phyloP scores from a whole-genome alignment of 495 filamentous ascomycete species.

The Cladorrhinum samala region DNA sequence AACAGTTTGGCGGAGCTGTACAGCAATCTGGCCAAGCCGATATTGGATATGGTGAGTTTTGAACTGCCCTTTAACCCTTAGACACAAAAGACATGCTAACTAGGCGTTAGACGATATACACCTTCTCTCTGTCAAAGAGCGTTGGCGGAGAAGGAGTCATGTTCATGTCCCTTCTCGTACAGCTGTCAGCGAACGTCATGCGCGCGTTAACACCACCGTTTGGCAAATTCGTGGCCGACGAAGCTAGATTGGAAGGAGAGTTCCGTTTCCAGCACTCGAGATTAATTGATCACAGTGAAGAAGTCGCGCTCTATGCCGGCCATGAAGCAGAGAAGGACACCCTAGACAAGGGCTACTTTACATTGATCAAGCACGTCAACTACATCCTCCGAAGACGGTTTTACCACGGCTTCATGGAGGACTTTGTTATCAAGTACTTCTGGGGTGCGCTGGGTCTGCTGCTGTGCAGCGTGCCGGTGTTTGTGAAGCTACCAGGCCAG shows the following conservation, averaged over 20 bases:
- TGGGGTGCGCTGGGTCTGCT: slow-evolving; percentile 92
- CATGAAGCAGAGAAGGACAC: slow-evolving; percentile 97
- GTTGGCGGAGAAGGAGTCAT: slow-evolving; percentile 93
- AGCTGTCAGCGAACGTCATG: slow-evolving; percentile 89
- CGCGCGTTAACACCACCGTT: slow-evolving; percentile 94
- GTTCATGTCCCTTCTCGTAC: slow-evolving; percentile 88
- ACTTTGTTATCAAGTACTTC: slow-evolving; percentile 98
- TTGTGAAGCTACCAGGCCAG: slow-evolving; percentile 79
- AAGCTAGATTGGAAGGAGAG: slow-evolving; percentile 89
- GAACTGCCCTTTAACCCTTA: neutral
- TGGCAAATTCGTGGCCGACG: slow-evolving; percentile 95
- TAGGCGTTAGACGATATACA: slow-evolving; percentile 63
- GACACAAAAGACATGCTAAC: slow-evolving; percentile 13
- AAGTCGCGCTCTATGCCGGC: slow-evolving; percentile 86
- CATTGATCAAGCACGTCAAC: slow-evolving; percentile 97
- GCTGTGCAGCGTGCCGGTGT: slow-evolving; percentile 94
- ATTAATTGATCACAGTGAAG: slow-evolving; percentile 91
- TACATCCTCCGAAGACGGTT: slow-evolving; percentile 82
- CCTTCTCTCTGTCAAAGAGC: slow-evolving; percentile 82
- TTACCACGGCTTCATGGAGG: slow-evolving; percentile 97
- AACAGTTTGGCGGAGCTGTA: slow-evolving; percentile 93
- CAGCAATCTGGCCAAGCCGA: slow-evolving; percentile 93
- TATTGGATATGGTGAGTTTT: slow-evolving; percentile 71
- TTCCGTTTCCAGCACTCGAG: slow-evolving; percentile 93
- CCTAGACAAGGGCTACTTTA: slow-evolving; percentile 97